Percentiles rank a stretch among this genome's conserved stretches.
Evolutionary conservation across 345 rosid genomes (phyloP).

Genomic region (Alliaria petiolata): DNA sequence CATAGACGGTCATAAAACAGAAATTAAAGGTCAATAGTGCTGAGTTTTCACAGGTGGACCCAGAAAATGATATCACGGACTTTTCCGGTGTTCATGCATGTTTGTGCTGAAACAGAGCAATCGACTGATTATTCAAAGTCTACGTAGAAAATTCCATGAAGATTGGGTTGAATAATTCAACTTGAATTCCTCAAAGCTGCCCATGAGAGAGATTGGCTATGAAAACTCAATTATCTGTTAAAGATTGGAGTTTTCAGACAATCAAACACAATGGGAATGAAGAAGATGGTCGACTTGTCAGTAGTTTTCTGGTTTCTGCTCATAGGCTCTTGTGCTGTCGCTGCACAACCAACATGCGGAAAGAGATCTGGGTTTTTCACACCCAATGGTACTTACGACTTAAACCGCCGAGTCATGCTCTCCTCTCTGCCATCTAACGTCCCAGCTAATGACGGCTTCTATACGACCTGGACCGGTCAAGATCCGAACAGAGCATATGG

Average conservation of each 20-base stretch:
- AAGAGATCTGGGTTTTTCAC: not conserved
- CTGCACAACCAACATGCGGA: not conserved
- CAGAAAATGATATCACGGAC: too few relatives aligned
- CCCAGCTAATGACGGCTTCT: not conserved
- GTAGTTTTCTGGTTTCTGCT: not conserved
- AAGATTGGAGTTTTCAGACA: not conserved
- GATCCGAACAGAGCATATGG: not conserved
- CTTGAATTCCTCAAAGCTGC: too few relatives aligned
- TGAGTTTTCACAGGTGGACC: too few relatives aligned
- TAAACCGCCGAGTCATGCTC: not conserved
- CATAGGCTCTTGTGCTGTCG: not conserved
- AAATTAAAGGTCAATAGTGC: too few relatives aligned
- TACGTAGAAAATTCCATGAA: not conserved
- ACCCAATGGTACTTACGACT: not conserved
- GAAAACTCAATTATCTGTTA: not conserved
- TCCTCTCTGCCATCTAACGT: constrained; percentile 3
- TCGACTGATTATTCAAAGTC: not conserved
- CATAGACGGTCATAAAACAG: too few relatives aligned
- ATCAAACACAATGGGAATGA: not conserved
- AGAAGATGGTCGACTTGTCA: not conserved
- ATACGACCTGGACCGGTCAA: not conserved
- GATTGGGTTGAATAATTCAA: not conserved
- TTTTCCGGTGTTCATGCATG: not conserved
- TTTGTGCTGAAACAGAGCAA: not conserved
- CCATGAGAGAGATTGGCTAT: not conserved